phyloP scores from a whole-genome alignment of 805 yeast species.

The Kodamaea fukazawae region DNA sequence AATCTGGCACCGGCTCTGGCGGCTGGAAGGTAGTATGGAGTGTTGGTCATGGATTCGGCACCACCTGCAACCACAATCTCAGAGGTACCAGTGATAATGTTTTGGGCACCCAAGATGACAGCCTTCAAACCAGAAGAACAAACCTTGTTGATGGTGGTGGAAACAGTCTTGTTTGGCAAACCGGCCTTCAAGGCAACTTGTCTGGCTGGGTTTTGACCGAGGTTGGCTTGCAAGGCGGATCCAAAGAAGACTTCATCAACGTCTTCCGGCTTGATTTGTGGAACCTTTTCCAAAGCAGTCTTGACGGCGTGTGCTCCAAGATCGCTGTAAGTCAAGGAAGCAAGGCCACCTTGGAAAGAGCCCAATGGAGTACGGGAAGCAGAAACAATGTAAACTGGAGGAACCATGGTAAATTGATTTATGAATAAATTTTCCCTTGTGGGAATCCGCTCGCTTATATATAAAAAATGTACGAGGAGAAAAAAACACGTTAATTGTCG shows the following conservation, averaged over 20 bases:
- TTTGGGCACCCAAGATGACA: constrained; percentile 84
- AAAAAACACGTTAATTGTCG: constrained; percentile 1
- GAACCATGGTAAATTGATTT: constrained; percentile 8
- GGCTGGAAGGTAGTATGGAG: constrained; percentile 86
- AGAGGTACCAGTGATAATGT: constrained; percentile 82
- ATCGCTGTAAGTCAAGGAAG: constrained; percentile 76
- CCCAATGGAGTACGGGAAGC: constrained; percentile 96
- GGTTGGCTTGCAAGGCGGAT: constrained; percentile 86
- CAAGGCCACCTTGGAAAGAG: constrained; percentile 80
- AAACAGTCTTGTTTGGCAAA: constrained; percentile 71
- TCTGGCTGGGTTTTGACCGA: constrained; percentile 97
- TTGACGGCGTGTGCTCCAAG: constrained; percentile 91
- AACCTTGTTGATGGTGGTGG: constrained; percentile 92
- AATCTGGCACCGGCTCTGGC: constrained; percentile 88
- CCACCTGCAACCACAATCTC: constrained; percentile 97
- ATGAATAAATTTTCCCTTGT: constrained; percentile 1
- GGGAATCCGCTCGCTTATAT: constrained; percentile 1
- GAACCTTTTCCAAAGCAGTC: constrained; percentile 80
- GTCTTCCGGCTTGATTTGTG: constrained; percentile 69
- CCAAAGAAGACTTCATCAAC: constrained; percentile 93
- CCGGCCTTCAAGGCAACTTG: constrained; percentile 95
- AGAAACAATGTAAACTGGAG: constrained; percentile 80
- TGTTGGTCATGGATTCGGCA: constrained; percentile 95
- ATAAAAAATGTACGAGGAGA: constrained; percentile 6
- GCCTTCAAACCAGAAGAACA: constrained; percentile 97